Base-by-base conservation (phyloP, 345 rosid genomes). In the Lepidium didymum region DNA sequence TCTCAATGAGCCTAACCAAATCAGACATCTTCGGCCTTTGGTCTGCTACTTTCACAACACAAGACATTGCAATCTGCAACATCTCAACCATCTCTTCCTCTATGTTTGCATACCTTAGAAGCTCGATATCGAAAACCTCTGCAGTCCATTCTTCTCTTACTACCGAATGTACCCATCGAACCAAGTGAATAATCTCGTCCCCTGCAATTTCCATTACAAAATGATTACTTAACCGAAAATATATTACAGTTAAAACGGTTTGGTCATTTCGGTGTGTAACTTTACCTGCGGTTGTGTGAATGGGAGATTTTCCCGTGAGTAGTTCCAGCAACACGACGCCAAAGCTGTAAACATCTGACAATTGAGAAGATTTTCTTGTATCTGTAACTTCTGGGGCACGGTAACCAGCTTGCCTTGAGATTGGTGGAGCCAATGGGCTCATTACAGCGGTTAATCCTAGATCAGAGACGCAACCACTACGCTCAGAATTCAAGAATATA, bases 81-180 rank as follows among this genome's bases (percentile, higher is more conserved):
- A 95, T 84, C 82, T 87, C 99, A 25, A 95, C 99, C 88, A 95
- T 80, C 83, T 95, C 99, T 78, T 95, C 97, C 67, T 95, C 97
- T 51, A 95, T 95, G 67, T 89, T 89, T 7, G 97, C 85, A 79
- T 83, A 87, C 78, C 90, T 84, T 76, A 89, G 74, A 75, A 95
- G 84, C 85, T 91, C 97, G 0, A 91, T 56, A n/a, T 95, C 99
- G 6, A 91, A 94, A 3, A 95, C 99, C 59, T 95, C 97, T 27
- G 97, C 97, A 0, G 96, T 94, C 99, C 97, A 91, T 79, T 94
- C 99, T 62, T 94, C 99, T 25, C 97, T 82, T 51, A 94, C 99
- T 5, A 95, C 97, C 0, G 96, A 95, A 70, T 91, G 96, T 56
- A 95, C 99, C 99, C 99, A 95, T 67, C 96, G 75, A 42, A 89